Percentiles rank a stretch among this genome's conserved stretches.
These are phyloP conservation scores for Naganishia kalamii DNA, from an alignment of 768 basidiomycete species.

Conservation along the genomic window DNA sequence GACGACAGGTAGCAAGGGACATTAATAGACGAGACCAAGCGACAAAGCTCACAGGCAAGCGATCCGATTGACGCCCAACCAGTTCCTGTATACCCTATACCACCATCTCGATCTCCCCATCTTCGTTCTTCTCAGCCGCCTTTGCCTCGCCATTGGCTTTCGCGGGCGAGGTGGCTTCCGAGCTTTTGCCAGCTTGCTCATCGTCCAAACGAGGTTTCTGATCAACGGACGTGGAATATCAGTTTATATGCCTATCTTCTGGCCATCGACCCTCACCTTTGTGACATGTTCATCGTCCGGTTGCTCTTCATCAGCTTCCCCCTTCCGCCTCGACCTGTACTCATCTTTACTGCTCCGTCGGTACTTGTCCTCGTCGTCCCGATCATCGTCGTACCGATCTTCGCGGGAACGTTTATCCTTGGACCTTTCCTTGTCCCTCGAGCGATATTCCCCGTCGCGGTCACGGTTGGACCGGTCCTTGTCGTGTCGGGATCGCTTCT, in stretches of 20 bases:
- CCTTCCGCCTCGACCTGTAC: constrained; percentile 17
- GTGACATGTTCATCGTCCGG: constrained; percentile 2
- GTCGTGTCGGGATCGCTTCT: constrained; percentile 25
- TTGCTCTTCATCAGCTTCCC: constrained; percentile 13
- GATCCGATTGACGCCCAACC: background rate
- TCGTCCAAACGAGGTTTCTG: constrained; percentile 20
- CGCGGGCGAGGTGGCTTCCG: background rate
- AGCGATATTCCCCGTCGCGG: constrained; percentile 16
- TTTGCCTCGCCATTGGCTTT: background rate
- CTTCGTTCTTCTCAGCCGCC: background rate
- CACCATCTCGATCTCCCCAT: constrained; percentile 8
- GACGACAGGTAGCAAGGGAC: no score
- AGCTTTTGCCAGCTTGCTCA: background rate
- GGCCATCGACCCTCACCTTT: constrained; percentile 5
- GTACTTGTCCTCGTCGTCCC: constrained; percentile 5
- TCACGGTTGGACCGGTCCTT: constrained; percentile 25
- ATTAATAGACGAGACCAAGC: background rate
- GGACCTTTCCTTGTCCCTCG: constrained; percentile 15
- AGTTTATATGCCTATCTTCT: background rate
- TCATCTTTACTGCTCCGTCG: constrained; percentile 23
- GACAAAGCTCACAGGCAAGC: background rate
- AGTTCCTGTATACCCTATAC: no score
- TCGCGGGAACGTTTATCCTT: constrained; percentile 3
- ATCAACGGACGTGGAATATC: background rate
- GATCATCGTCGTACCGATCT: constrained; percentile 13